These are phyloP conservation scores for Sicyos edulis DNA, from an alignment of 306 rosid genomes.

Conservation along the genomic window DNA sequence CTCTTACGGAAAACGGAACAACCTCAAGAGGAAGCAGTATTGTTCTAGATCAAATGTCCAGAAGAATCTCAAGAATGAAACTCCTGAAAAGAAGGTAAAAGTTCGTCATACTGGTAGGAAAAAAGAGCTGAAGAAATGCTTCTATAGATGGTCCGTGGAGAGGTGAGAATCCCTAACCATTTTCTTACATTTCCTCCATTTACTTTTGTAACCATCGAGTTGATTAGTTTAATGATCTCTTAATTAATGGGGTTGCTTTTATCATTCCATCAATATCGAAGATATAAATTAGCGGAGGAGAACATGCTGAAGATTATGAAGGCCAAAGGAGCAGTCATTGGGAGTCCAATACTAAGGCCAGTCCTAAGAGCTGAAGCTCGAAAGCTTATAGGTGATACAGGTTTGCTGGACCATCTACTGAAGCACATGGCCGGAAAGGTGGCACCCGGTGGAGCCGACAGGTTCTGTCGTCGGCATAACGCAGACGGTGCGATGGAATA, in stretches of 20 bases:
- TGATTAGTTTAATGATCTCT: not conserved
- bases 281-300: conserved; percentile 74
- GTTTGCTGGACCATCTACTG: conserved; percentile 78
- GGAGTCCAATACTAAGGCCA: conserved; percentile 65
- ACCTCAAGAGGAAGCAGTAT: conserved; percentile 35
- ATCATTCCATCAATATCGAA: conserved; percentile 16
- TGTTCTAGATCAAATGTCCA: conserved; percentile 15
- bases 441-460: conserved; percentile 67
- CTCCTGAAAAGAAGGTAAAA: conserved; percentile 25
- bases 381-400: conserved; percentile 81
- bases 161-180: conserved; percentile 26
- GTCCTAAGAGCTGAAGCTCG: conserved; percentile 72
- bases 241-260: not conserved
- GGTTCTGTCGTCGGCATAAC: conserved; percentile 76
- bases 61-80: conserved; percentile 26
- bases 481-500: conserved; percentile 91
- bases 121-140: conserved; percentile 33
- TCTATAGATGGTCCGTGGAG: conserved; percentile 50
- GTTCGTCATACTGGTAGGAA: conserved; percentile 29
- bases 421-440: conserved; percentile 93
- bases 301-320: conserved; percentile 70
- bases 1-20: conserved; percentile 24
- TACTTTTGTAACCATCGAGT: not conserved
- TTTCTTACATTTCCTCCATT: not conserved
- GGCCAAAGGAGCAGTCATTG: conserved; percentile 51